phyloP scores from a whole-genome alignment of 208 protist species.

The Herpetomonas samuelpessoai region DNA sequence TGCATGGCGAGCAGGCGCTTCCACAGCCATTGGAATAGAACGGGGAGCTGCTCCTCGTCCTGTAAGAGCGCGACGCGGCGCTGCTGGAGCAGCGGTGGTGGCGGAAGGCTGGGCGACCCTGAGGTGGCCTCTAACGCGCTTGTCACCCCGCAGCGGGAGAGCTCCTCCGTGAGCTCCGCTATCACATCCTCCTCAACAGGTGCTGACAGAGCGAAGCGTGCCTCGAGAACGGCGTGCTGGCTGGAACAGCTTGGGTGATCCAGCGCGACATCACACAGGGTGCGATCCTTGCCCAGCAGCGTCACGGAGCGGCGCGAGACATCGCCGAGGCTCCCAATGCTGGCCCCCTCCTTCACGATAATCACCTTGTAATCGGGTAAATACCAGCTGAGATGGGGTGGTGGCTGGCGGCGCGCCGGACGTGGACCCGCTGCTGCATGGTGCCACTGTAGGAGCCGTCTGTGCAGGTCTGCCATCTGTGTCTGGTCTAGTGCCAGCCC shows the following conservation, averaged over 20 bases:
- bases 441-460: slow-evolving; percentile 37
- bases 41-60: background rate
- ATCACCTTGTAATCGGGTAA: slow-evolving; percentile 56
- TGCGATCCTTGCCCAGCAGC: slow-evolving; percentile 60
- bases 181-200: slow-evolving; percentile 13
- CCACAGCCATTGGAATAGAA: slow-evolving; percentile 22
- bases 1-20: slow-evolving; percentile 19
- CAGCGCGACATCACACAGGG: slow-evolving; percentile 54
- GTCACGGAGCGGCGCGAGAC: slow-evolving; percentile 51
- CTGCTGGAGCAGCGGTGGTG: background rate
- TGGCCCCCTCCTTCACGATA: slow-evolving; percentile 47
- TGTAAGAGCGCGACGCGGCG: background rate
- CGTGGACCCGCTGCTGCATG: background rate
- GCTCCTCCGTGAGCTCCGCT: slow-evolving; percentile 15
- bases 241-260: slow-evolving; percentile 81
- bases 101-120: no score
- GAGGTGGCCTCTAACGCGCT: background rate
- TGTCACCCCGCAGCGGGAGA: slow-evolving; percentile 1
- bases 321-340: slow-evolving; percentile 25
- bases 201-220: slow-evolving; percentile 39
- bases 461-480: slow-evolving; percentile 19
- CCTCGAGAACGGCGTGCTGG: slow-evolving; percentile 74
- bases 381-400: slow-evolving; percentile 18
- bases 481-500: slow-evolving; percentile 8
- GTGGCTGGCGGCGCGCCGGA: background rate